Base-by-base conservation (phyloP, 768 basidiomycete genomes). In the Phlebiopsis gigantea region DNA sequence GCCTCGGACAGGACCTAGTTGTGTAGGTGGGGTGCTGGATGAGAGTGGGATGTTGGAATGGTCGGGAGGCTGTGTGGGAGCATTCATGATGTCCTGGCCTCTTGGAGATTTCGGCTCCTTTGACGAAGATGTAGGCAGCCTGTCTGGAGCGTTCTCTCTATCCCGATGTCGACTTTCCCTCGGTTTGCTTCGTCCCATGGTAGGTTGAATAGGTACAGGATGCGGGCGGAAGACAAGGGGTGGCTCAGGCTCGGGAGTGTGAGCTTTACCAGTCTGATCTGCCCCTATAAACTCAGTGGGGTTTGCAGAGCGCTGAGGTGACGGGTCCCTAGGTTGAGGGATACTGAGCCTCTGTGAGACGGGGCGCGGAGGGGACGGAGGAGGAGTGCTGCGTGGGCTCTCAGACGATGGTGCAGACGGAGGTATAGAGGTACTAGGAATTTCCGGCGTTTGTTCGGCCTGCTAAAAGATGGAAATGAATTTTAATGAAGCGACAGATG, bases 1-100 rank as follows among this genome's bases (percentile, higher is more conserved):
- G 19, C 78, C 79, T 55, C 72, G 74, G 5, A 69, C 45, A 3
- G 66, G 59, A 58, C 61, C 26, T 64, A 45, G 30, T 47, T 44
- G 53, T 14, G n/a, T 2, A 9, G 53, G 43, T 8, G 47, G 41
- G 34, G 58, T 21, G 55, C 56, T 39, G 34, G 34, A 39, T 17
- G 34, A 39, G 34, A 10, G 34, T 10, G 34, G 17, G 34, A 34
- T 17, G 8, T 39, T 39, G 34, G 12, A 39, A 39, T 39, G 17
- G 34, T 39, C 34, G 34, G 2, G 34, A 12, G 34, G 34, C 34
- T 39, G 34, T 39, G 34, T 39, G 34, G 34, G 34, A 39, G 34
- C 17, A 39, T 39, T 10, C 34, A 39, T 39, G 34, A 10, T 39
- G 34, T 39, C 34, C 12, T 12, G 34, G 34, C 17, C 17, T 17